Base-by-base conservation (phyloP, 495 filamentous ascomycete species). In the Sporormia fimetaria region DNA sequence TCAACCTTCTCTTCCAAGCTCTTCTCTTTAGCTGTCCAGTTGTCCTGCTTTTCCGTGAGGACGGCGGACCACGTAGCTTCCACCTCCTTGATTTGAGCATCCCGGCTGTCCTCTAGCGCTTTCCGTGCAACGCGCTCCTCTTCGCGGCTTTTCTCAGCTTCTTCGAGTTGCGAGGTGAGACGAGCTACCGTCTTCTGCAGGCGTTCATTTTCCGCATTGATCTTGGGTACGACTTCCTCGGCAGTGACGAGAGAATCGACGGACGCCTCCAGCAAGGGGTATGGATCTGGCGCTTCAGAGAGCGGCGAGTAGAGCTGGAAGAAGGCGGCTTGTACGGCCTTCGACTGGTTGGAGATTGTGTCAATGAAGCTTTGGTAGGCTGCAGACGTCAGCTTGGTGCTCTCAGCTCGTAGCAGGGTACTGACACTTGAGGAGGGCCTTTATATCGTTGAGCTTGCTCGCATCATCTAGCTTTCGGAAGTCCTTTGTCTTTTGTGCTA, bases 331-430 rank as follows among this genome's bases (percentile, higher is more conserved):
- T 87, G 87, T 14, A 87, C 83, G 3, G 83, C 73, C 57, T 96
- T 96, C 34, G 86, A 84, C 49, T 94, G 86, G 57, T 84, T 95
- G 15, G 88, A 93, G 37, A 96, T 67, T 33, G 92, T 77, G 53
- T 99, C 92, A 59, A 99, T 94, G 56, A 94, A 99, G 18, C 78
- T 78, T 60, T 99, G 90, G 64, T 99, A 99, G 11, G 88, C 87
- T 87, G 57, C 59, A 40, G 34, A 33, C 29, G 41, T 56, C 34
- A 56, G 49, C 32, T 36, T 24, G 23, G 25, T 11, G 11, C 9
- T 21, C 16, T 35, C 10, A 20, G 20, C 30, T 3, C 6, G 18
- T 6, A 16, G 20, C 6, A 10, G 18, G 14, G 11, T 4, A 21
- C 42, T 7, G 58, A 86, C 82, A 78, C 67, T 94, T 96, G 17